Evolutionary conservation across 1,284 basidiomycete genomes (phyloP), one percentile per base, ranked within the genome.

Genomic region (Cryptococcus hybrid): DNA sequence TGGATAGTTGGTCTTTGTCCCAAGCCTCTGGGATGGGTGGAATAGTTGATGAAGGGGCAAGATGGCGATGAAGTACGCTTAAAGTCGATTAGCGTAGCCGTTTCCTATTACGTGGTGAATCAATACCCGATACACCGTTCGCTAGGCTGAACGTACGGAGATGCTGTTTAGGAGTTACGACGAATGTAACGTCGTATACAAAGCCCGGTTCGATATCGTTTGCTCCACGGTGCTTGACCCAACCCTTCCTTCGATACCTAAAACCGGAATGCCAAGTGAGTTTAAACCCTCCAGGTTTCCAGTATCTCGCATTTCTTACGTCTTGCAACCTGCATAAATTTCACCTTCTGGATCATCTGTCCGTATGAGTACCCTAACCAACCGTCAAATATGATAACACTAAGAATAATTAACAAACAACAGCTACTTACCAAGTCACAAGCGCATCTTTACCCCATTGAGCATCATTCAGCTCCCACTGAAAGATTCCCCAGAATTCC

Each of bases 81-180:
- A 74, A 57, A 74, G 48, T 50, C 67, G 68, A 24, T 65, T 67
- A 1, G 70, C 70, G 53, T 68, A 72, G 3, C 70, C 69, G n/a
- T 66, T 59, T 1, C 64, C 70, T 71, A 47, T 24, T 18, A 15
- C 38, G 15, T 7, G 37, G 35, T 39, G 40, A 48, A 15, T 12
- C 18, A 3, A 46, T 45, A 40, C n/a, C 2, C 15, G 45, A 37
- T 18, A 40, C 39, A 9, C 13, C 45, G 24, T 9, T 30, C 46
- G 5, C 5, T 18, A 18, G 18, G 37, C n/a, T 24, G 12, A 9
- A 55, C 66, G 54, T 46, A 70, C 69, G 57, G 24, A 62, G 67
- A 55, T 72, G 64, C 12, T 60, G 9, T 1, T 52, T 46, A 8
- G 68, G 65, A 13, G 69, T 72, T 46, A 69, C 65, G 5, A 76